phyloP scores from a whole-genome alignment of 139 green algal species.

The Zygnema circumcarinatum region DNA sequence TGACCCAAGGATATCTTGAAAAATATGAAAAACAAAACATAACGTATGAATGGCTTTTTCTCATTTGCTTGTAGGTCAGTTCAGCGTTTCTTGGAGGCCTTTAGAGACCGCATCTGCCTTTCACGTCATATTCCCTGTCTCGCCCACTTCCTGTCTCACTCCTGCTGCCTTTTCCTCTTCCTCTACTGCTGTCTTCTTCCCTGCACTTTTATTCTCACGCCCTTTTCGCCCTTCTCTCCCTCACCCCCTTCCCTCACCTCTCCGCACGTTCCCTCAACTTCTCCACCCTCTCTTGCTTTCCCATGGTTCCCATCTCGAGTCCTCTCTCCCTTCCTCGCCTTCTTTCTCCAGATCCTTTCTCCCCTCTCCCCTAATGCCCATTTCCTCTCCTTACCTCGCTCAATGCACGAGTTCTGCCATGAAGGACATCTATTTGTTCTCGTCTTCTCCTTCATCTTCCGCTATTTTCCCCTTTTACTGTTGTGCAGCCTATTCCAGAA shows the following conservation, averaged over 20 bases:
- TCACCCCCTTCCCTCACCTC: neutral
- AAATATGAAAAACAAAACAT: too few species aligned
- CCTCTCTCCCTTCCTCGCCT: neutral
- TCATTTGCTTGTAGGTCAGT: too few species aligned
- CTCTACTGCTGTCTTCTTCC: neutral
- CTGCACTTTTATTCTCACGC: neutral
- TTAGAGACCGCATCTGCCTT: too few species aligned
- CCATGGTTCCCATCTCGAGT: neutral
- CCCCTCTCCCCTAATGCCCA: neutral
- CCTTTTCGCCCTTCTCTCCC: neutral
- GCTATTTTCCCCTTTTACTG: too few species aligned
- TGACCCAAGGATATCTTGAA: too few species aligned
- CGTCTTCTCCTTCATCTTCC: too few species aligned
- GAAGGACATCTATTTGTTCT: too few species aligned
- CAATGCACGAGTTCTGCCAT: too few species aligned
- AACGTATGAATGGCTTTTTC: too few species aligned
- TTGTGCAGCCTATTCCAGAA: too few species aligned
- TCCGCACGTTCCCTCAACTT: neutral
- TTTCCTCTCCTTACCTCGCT: conserved; percentile 9
- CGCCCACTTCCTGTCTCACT: neutral
- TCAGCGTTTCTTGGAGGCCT: too few species aligned
- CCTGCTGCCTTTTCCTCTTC: neutral
- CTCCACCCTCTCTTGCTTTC: neutral
- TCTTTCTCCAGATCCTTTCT: too few species aligned
- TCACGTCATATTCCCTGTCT: neutral